These are phyloP conservation scores for Monascus ruber DNA, from an alignment of 2,329 filamentous ascomycete species.

Conservation along the genomic window DNA sequence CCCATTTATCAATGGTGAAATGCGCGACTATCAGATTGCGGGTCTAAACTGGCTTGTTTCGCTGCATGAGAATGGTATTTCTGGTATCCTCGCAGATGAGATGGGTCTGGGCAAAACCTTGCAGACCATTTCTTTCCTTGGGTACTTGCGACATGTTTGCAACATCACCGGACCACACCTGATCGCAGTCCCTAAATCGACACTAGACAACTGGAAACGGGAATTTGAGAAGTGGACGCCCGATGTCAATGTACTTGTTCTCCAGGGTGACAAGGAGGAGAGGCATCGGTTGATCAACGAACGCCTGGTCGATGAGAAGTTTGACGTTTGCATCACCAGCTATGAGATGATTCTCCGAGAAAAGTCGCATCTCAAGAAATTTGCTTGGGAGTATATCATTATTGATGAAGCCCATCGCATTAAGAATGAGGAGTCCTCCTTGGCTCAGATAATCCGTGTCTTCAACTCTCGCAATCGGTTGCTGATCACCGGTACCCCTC, in stretches of 20 bases:
- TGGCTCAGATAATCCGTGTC: slow-evolving; percentile 89
- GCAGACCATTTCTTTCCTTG: slow-evolving; percentile 93
- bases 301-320: slow-evolving; percentile 83
- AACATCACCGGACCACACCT: slow-evolving; percentile 85
- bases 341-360: slow-evolving; percentile 98
- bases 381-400: slow-evolving; percentile 99
- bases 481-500: slow-evolving; percentile 88
- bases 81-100: slow-evolving; percentile 92
- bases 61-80: slow-evolving; percentile 96
- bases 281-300: slow-evolving; percentile 80
- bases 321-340: slow-evolving; percentile 95
- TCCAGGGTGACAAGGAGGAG: slow-evolving; percentile 93
- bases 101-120: slow-evolving; percentile 98
- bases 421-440: slow-evolving; percentile 96
- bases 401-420: slow-evolving; percentile 97
- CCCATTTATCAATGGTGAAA: slow-evolving; percentile 70
- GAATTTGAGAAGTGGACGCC: slow-evolving; percentile 93
- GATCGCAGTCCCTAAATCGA: slow-evolving; percentile 89
- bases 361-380: slow-evolving; percentile 89
- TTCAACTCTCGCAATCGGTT: slow-evolving; percentile 94
- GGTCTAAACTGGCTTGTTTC: slow-evolving; percentile 97
- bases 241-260: slow-evolving; percentile 83
- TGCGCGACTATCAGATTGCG: slow-evolving; percentile 94
- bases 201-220: slow-evolving; percentile 94
- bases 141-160: slow-evolving; percentile 83